Percentiles rank a stretch among this genome's conserved stretches.
These are phyloP conservation scores for Lenwebbia sp. DNA, from an alignment of 345 rosid species.

Conservation along the genomic window DNA sequence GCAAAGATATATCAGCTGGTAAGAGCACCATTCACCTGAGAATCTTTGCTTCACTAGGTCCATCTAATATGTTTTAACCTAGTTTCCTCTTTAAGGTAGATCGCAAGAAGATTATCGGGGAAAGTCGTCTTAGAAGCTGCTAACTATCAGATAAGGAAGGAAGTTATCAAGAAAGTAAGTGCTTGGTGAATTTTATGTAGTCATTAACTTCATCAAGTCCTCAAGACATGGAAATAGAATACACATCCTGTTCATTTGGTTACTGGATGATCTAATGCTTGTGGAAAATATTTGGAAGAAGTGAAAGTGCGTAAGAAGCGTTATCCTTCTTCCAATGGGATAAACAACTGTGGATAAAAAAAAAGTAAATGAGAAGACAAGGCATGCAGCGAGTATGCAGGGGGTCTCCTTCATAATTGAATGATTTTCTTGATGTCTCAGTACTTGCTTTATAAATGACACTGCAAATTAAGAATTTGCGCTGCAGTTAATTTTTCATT, in stretches of 20 bases:
- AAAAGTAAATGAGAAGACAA: neutral
- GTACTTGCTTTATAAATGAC: neutral
- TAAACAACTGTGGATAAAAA: neutral
- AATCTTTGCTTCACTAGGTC: neutral
- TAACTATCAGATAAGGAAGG: constrained; percentile 70
- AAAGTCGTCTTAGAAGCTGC: constrained; percentile 74
- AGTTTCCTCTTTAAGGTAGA: constrained; percentile 26
- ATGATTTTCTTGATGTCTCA: neutral
- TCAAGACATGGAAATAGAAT: neutral
- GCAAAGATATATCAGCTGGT: constrained; percentile 72
- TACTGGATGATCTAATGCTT: neutral
- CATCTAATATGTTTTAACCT: constrained; percentile 1
- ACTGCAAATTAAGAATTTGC: neutral
- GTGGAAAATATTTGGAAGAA: neutral
- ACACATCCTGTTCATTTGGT: neutral
- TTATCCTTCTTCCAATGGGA: neutral
- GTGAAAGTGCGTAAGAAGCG: neutral
- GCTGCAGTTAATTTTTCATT: neutral
- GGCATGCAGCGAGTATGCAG: neutral
- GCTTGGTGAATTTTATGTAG: neutral
- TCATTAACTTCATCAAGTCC: neutral
- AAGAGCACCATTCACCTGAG: constrained; percentile 4
- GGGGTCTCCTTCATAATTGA: neutral
- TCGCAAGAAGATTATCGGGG: constrained; percentile 52
- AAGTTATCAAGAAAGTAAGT: constrained; percentile 60